Percentiles rank a stretch among this genome's conserved stretches.
Evolutionary conservation across 1,139 yeast genomes (phyloP).

Genomic region (Candida sojae): DNA sequence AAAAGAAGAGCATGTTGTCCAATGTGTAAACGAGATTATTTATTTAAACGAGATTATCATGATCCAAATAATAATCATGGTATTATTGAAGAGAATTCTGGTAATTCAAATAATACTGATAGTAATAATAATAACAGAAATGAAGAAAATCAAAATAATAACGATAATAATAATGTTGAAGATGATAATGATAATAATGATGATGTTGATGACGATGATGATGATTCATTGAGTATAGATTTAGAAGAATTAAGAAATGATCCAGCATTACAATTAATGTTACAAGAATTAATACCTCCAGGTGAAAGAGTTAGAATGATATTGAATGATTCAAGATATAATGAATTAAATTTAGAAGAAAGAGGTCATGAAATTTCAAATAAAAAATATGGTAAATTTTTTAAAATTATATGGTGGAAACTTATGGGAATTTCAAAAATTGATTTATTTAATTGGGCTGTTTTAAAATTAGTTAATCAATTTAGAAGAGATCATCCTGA

Average conservation of each 20-base stretch:
- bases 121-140: constrained; percentile 6
- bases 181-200: constrained; percentile 19
- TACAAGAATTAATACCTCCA: constrained; percentile 44
- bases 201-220: constrained; percentile 20
- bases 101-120: constrained; percentile 8
- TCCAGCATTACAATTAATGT: constrained; percentile 39
- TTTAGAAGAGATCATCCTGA: constrained; percentile 14
- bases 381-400: constrained; percentile 33
- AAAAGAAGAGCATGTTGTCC: constrained; percentile 82
- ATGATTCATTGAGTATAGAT: constrained; percentile 33
- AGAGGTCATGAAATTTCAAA: constrained; percentile 42
- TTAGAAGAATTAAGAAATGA: constrained; percentile 43
- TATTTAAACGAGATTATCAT: constrained; percentile 31
- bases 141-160: constrained; percentile 16
- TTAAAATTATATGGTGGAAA: constrained; percentile 50
- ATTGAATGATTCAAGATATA: constrained; percentile 27
- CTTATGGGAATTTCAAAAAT: constrained; percentile 52
- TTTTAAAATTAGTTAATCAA: constrained; percentile 38
- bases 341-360: constrained; percentile 40
- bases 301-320: constrained; percentile 41
- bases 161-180: constrained; percentile 12
- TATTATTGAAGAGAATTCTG: constrained; percentile 8
- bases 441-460: constrained; percentile 56
- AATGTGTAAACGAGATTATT: constrained; percentile 75
- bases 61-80: neutral